Conservation (phyloP, 2,329 filamentous ascomycete species). For the Nemania abortiva region DNA sequence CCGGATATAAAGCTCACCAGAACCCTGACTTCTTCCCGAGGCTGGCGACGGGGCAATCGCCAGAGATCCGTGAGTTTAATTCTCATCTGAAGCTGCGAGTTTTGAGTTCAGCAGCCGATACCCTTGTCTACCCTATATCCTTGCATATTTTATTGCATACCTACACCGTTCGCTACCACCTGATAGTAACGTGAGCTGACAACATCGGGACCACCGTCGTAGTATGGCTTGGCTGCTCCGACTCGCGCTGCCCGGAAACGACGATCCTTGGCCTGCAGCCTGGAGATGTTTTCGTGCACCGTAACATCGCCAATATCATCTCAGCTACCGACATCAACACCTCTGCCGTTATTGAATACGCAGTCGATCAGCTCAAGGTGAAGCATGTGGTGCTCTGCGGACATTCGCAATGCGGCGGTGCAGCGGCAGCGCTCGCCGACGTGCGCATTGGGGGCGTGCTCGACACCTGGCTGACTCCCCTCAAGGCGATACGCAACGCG, state of each 20-base stretch:
- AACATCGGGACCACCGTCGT: slow-evolving; percentile 7
- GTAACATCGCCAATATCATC: slow-evolving; percentile 90
- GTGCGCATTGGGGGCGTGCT: slow-evolving; percentile 64
- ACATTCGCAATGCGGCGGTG: slow-evolving; percentile 76
- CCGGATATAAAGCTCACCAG: slow-evolving; percentile 70
- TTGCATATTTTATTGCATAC: not conserved
- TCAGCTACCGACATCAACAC: slow-evolving; percentile 80
- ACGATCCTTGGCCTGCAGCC: slow-evolving; percentile 82
- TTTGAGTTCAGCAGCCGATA: not conserved
- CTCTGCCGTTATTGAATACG: slow-evolving; percentile 81
- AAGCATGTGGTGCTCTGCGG: slow-evolving; percentile 78
- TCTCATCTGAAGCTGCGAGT: slow-evolving; percentile 5
- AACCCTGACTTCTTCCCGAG: slow-evolving; percentile 79
- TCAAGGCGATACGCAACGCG: slow-evolving; percentile 58
- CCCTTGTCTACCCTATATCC: not conserved
- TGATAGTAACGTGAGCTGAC: not conserved
- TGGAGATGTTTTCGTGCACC: slow-evolving; percentile 88
- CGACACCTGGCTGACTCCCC: slow-evolving; percentile 67
- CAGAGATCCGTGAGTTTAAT: slow-evolving; percentile 66
- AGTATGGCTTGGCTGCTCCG: slow-evolving; percentile 90
- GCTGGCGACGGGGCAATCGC: slow-evolving; percentile 74
- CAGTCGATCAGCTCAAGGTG: slow-evolving; percentile 78
- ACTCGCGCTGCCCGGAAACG: slow-evolving; percentile 86
- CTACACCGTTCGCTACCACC: not conserved
- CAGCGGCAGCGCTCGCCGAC: slow-evolving; percentile 67